A percentile compares a stretch with the other conserved stretches of the same genome.
Conservation (phyloP, 1,284 basidiomycete species). For the Ustilago nuda region DNA sequence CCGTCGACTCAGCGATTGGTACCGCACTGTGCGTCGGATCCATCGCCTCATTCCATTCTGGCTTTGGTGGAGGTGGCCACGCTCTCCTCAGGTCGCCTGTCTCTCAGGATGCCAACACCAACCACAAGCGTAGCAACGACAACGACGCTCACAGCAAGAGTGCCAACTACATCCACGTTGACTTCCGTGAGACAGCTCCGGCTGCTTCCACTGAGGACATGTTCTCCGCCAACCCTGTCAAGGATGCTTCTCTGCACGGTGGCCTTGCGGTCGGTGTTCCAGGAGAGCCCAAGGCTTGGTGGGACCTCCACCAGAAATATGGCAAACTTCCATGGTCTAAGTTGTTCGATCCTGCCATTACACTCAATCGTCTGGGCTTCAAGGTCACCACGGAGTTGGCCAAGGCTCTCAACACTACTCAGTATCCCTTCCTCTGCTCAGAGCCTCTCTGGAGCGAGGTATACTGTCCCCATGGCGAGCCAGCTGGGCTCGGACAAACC, state of each 20-base stretch:
- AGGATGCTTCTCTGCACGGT: constrained; percentile 42
- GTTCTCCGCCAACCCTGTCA: constrained; percentile 52
- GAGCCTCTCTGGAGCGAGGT: constrained; percentile 61
- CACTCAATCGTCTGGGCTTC: constrained; percentile 65
- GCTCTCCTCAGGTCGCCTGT: constrained; percentile 55
- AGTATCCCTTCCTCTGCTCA: constrained; percentile 55
- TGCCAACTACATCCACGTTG: constrained; percentile 69
- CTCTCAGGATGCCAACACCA: constrained; percentile 21
- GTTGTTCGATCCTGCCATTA: constrained; percentile 64
- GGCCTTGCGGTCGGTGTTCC: constrained; percentile 69
- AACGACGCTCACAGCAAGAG: constrained; percentile 34
- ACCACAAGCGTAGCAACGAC: constrained; percentile 20
- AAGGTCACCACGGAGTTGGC: constrained; percentile 58
- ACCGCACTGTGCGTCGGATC: constrained; percentile 70
- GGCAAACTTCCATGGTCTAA: constrained; percentile 67
- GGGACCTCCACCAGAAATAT: constrained; percentile 63
- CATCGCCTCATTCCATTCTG: constrained; percentile 70
- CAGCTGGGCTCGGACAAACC: constrained; percentile 57
- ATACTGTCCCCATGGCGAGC: constrained; percentile 62
- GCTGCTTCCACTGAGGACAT: constrained; percentile 69
- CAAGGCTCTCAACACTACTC: constrained; percentile 48
- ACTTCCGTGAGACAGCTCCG: constrained; percentile 71
- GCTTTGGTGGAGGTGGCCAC: constrained; percentile 70
- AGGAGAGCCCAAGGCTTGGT: constrained; percentile 68
- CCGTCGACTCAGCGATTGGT: constrained; percentile 68